These are phyloP conservation scores for Xylaria cubensis DNA, from an alignment of 495 filamentous ascomycete genomes.

Conservation along the genomic window DNA sequence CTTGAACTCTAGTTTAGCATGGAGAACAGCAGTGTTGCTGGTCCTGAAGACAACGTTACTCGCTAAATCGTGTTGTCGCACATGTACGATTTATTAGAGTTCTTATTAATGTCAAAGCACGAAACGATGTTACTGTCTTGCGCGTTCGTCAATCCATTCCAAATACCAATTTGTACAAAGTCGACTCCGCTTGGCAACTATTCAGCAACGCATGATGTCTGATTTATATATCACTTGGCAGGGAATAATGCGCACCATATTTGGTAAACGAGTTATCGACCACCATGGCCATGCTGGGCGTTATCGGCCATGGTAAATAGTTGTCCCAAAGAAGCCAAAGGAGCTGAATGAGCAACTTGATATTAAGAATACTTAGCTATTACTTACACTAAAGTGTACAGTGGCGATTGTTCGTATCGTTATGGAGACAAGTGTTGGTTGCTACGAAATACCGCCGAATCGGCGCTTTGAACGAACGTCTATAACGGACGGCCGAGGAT, in stretches of 20 bases:
- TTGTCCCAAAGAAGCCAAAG: not conserved
- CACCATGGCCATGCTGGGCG: not conserved
- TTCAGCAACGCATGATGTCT: not conserved
- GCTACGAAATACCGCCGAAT: slow-evolving; percentile 6
- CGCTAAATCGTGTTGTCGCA: not conserved
- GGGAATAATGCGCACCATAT: not conserved
- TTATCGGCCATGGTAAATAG: not conserved
- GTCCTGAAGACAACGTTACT: not conserved
- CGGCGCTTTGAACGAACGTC: not conserved
- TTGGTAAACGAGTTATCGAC: not conserved
- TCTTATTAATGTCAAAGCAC: not conserved
- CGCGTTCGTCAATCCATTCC: not conserved
- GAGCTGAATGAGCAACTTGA: not conserved
- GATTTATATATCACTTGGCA: not conserved
- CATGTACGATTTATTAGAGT: slow-evolving; percentile 1
- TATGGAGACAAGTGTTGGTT: not conserved
- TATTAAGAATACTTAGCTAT: not conserved
- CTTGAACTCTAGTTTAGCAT: not conserved
- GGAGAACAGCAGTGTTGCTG: not conserved
- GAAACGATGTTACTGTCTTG: not conserved
- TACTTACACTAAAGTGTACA: not conserved
- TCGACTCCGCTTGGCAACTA: not conserved
- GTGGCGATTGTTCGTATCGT: not conserved
- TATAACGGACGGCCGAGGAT: not conserved
- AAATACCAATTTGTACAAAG: slow-evolving; percentile 10